A percentile compares a stretch with the other conserved stretches of the same genome.
phyloP scores from a whole-genome alignment of 768 basidiomycete genomes.

The Tulasnella sp. region DNA sequence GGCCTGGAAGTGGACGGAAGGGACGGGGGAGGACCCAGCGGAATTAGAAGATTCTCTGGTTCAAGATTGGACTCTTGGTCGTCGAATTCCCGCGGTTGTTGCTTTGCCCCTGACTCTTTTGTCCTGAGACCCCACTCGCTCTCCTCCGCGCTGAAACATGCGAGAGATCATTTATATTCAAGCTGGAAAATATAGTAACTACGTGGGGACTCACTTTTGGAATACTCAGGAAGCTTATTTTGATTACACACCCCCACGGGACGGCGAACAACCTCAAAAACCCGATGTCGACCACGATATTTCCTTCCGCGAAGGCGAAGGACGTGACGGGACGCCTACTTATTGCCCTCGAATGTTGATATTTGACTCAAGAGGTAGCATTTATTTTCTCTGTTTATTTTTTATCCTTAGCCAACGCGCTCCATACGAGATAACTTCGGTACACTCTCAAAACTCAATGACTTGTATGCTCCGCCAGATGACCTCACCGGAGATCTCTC shows the following conservation, averaged over 20 bases:
- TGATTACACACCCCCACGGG: slow-evolving; percentile 2
- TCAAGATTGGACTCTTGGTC: background rate
- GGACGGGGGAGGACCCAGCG: background rate
- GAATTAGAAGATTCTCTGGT: background rate
- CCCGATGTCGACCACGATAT: slow-evolving; percentile 23
- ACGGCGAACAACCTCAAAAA: background rate
- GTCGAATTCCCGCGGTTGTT: background rate
- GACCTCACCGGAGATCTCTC: background rate
- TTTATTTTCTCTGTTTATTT: background rate
- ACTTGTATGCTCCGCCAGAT: slow-evolving; percentile 3
- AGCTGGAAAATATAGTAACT: slow-evolving; percentile 31
- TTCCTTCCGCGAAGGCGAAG: slow-evolving; percentile 29
- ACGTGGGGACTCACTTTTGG: slow-evolving; percentile 32
- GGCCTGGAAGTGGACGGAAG: background rate
- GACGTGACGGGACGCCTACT: slow-evolving; percentile 20
- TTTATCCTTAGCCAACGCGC: background rate
- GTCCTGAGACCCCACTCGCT: background rate
- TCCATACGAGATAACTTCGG: slow-evolving; percentile 29
- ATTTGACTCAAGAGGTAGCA: slow-evolving; percentile 24
- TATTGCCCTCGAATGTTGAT: slow-evolving; percentile 29
- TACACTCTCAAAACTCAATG: slow-evolving; percentile 24
- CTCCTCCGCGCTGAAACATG: slow-evolving; percentile 7
- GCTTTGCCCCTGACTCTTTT: background rate
- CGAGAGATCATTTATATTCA: slow-evolving; percentile 30
- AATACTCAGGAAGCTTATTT: slow-evolving; percentile 31